phyloP scores from a whole-genome alignment of 1,139 yeast species.

The Nakaseomyces delphensis region DNA sequence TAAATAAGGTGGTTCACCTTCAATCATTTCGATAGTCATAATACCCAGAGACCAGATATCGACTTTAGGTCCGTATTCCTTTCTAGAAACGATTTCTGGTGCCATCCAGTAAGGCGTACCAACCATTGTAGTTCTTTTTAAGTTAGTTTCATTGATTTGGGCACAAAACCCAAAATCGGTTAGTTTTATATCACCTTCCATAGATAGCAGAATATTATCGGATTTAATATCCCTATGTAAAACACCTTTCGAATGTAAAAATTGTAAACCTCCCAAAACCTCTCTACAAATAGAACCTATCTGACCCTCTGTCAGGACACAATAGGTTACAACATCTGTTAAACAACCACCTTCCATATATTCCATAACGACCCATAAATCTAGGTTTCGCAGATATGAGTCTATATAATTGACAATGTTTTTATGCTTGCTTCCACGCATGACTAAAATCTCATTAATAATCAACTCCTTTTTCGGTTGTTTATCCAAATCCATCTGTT shows the following conservation, averaged over 20 bases:
- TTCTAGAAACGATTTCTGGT: constrained; percentile 89
- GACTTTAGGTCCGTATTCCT: constrained; percentile 94
- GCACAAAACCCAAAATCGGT: constrained; percentile 86
- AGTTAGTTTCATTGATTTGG: constrained; percentile 75
- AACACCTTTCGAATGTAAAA: constrained; percentile 86
- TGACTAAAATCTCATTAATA: constrained; percentile 81
- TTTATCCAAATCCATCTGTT: constrained; percentile 81
- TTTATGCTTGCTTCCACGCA: constrained; percentile 78
- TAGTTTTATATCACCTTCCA: constrained; percentile 82
- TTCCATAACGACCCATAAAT: constrained; percentile 97
- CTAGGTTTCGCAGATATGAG: constrained; percentile 62
- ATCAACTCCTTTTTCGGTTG: constrained; percentile 93
- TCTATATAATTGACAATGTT: constrained; percentile 90
- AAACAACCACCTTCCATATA: constrained; percentile 97
- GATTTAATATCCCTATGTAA: constrained; percentile 95
- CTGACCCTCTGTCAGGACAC: constrained; percentile 92
- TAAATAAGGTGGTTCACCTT: constrained; percentile 96
- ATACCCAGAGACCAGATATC: constrained; percentile 97
- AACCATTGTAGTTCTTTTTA: constrained; percentile 93
- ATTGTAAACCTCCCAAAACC: constrained; percentile 74
- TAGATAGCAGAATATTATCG: constrained; percentile 76
- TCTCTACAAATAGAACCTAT: constrained; percentile 95
- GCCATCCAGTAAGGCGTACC: constrained; percentile 99
- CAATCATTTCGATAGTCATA: constrained; percentile 97
- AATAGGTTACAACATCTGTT: constrained; percentile 91